phyloP scores from a whole-genome alignment of 495 filamentous ascomycete genomes.

The Penicillium parvum region DNA sequence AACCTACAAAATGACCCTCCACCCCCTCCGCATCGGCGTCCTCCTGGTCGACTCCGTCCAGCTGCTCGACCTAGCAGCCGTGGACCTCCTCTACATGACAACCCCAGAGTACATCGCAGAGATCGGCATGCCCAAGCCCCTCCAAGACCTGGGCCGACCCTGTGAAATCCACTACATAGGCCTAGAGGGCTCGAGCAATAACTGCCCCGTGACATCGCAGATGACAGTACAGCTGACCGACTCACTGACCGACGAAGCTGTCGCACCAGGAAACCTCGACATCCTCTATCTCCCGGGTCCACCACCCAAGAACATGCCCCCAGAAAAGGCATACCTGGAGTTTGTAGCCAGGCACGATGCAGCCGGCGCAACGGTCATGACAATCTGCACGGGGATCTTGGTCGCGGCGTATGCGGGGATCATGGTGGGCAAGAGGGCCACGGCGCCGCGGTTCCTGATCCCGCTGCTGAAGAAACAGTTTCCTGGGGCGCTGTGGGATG shows the following conservation, averaged over 20 bases:
- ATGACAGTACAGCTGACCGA: conserved; percentile 34
- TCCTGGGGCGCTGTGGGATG: conserved; percentile 40
- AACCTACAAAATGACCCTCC: not conserved
- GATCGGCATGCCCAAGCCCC: conserved; percentile 26
- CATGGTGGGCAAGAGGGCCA: conserved; percentile 41
- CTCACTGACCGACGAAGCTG: conserved; percentile 36
- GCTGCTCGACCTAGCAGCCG: conserved; percentile 44
- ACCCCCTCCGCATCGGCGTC: conserved; percentile 37
- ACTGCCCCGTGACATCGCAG: conserved; percentile 32
- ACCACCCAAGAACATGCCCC: conserved; percentile 33
- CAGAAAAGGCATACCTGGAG: conserved; percentile 27
- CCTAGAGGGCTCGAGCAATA: conserved; percentile 20
- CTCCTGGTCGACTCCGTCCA: conserved; percentile 41
- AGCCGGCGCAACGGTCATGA: conserved; percentile 42
- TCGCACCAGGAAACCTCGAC: conserved; percentile 47
- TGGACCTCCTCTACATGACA: conserved; percentile 46
- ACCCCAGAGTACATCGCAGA: conserved; percentile 39
- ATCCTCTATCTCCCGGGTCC: conserved; percentile 51
- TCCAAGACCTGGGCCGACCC: conserved; percentile 35
- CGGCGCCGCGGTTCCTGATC: conserved; percentile 50
- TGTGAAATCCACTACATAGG: conserved; percentile 45
- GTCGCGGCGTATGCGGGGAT: conserved; percentile 48
- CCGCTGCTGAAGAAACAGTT: conserved; percentile 38
- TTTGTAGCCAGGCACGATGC: conserved; percentile 45
- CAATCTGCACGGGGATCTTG: conserved; percentile 52